Evolutionary conservation across 129 eudicot species (phyloP).

Genomic region (Calendula officinalis): DNA sequence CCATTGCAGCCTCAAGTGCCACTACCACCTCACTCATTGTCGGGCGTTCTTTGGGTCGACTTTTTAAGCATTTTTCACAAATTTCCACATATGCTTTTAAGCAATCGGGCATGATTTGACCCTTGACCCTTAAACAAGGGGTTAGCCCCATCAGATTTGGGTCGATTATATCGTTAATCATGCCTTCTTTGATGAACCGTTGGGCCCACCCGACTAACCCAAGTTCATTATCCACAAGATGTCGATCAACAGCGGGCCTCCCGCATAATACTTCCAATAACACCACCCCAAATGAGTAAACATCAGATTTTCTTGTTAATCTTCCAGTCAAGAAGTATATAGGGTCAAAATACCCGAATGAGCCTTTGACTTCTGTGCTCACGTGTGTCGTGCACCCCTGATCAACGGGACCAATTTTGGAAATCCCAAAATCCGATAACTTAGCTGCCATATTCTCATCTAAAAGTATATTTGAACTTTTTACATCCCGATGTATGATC

Average conservation of each 20-base stretch:
- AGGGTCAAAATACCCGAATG: constrained; percentile 55
- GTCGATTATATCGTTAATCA: constrained; percentile 35
- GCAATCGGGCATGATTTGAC: constrained; percentile 34
- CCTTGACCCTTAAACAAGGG: constrained; percentile 23
- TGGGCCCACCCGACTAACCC: constrained; percentile 45
- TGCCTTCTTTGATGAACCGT: constrained; percentile 33
- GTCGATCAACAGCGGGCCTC: constrained; percentile 49
- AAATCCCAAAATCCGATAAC: constrained; percentile 54
- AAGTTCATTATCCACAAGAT: constrained; percentile 36
- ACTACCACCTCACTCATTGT: constrained; percentile 60
- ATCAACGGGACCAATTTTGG: constrained; percentile 33
- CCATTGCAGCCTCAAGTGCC: constrained; percentile 45
- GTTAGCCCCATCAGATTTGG: constrained; percentile 25
- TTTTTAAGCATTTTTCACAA: constrained; percentile 40
- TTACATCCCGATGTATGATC: constrained; percentile 52
- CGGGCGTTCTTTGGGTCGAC: constrained; percentile 43
- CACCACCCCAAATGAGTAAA: constrained; percentile 52
- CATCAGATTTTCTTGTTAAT: constrained; percentile 53
- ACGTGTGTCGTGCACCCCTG: constrained; percentile 33
- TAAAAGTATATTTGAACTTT: constrained; percentile 44
- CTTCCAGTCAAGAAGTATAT: constrained; percentile 38
- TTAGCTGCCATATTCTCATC: constrained; percentile 45
- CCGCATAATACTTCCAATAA: constrained; percentile 54
- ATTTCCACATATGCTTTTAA: constrained; percentile 31
- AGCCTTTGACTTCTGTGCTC: constrained; percentile 49